Evolutionary conservation across 2,329 filamentous ascomycete species (phyloP).

Genomic region (Alternaria ventricosa): DNA sequence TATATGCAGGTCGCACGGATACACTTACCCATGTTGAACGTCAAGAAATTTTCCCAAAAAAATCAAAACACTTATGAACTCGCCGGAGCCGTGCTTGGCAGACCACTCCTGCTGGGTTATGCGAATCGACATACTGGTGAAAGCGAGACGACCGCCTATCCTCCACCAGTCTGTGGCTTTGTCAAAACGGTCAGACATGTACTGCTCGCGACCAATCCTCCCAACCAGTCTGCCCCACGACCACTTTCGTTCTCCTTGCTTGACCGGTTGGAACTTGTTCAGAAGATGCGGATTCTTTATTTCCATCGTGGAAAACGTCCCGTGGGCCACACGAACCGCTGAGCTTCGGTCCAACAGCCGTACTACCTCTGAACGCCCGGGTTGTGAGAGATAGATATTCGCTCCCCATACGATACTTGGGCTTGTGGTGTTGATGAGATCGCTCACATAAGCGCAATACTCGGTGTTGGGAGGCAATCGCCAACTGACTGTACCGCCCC

Average conservation of each 20-base stretch:
- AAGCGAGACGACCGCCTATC: slow-evolving; percentile 6
- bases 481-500: slow-evolving; percentile 17
- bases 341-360: slow-evolving; percentile 1
- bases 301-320: background rate
- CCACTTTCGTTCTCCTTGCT: slow-evolving; percentile 5
- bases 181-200: background rate
- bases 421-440: slow-evolving; percentile 9
- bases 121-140: slow-evolving; percentile 9
- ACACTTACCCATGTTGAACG: slow-evolving; percentile 4
- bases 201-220: slow-evolving; percentile 5
- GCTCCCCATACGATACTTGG: slow-evolving; percentile 15
- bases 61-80: slow-evolving; percentile 16
- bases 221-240: slow-evolving; percentile 2
- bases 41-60: slow-evolving; percentile 10
- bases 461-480: slow-evolving; percentile 15
- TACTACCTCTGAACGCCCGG: background rate
- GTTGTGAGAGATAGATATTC: slow-evolving; percentile 6
- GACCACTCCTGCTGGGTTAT: slow-evolving; percentile 14
- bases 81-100: slow-evolving; percentile 6
- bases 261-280: background rate
- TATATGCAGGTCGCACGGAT: background rate
- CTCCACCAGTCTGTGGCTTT: slow-evolving; percentile 12
- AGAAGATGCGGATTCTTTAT: slow-evolving; percentile 3
- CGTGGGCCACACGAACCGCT: background rate
- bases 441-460: slow-evolving; percentile 10